These are phyloP conservation scores for Agrocybe praecox DNA, from an alignment of 768 basidiomycete genomes.

Conservation along the genomic window DNA sequence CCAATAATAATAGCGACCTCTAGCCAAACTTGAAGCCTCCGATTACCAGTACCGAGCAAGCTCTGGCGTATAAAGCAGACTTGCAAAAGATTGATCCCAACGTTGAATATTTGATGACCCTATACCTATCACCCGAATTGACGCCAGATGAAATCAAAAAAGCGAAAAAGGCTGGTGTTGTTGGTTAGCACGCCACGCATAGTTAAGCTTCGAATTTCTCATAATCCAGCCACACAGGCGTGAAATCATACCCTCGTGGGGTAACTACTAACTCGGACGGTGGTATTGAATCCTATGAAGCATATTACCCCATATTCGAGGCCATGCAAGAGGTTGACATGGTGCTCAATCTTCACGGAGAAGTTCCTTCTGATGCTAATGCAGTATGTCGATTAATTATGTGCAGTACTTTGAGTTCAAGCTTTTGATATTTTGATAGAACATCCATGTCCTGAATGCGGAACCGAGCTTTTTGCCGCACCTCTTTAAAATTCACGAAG, in stretches of 20 bases:
- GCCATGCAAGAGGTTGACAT: constrained; percentile 93
- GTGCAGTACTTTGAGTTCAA: not conserved
- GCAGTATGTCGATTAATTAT: constrained; percentile 42
- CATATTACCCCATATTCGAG: constrained; percentile 91
- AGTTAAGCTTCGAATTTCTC: not conserved
- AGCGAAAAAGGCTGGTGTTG: constrained; percentile 83
- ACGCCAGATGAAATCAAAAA: constrained; percentile 90
- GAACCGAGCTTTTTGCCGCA: constrained; percentile 90
- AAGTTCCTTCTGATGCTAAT: constrained; percentile 85
- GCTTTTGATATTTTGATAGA: constrained; percentile 42
- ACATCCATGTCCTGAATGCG: constrained; percentile 92
- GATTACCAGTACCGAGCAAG: constrained; percentile 78
- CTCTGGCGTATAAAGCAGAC: constrained; percentile 75
- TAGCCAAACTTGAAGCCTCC: constrained; percentile 95
- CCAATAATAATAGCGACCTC: constrained; percentile 3
- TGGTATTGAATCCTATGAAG: constrained; percentile 94
- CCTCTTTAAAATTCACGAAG: constrained; percentile 74
- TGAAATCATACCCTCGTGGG: constrained; percentile 96
- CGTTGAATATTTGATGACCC: constrained; percentile 91
- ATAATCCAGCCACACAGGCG: constrained; percentile 47
- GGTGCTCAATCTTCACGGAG: constrained; percentile 96
- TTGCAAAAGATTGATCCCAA: constrained; percentile 75
- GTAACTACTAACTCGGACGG: constrained; percentile 97
- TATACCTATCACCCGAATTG: constrained; percentile 91
- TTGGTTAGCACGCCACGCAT: constrained; percentile 37